Evolutionary conservation across 441 rosid species (phyloP).

Genomic region (California macrophylla): DNA sequence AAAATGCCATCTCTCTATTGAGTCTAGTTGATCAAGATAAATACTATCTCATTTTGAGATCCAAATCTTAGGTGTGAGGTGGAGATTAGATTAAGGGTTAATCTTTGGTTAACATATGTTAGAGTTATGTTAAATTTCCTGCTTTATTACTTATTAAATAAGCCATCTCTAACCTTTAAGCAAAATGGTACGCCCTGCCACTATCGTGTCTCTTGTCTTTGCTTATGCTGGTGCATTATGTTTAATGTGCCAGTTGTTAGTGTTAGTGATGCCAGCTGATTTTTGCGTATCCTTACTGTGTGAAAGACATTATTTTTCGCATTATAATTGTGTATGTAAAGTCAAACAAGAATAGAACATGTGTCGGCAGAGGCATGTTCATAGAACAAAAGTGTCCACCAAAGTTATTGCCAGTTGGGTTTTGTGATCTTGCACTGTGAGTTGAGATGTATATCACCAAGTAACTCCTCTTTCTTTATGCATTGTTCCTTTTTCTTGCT

Average conservation of each 20-base stretch:
- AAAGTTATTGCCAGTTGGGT: neutral
- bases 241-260: neutral
- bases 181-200: neutral
- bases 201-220: neutral
- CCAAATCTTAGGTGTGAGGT: no score
- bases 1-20: neutral
- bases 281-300: neutral
- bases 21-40: no score
- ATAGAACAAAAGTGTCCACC: neutral
- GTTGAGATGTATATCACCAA: neutral
- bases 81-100: no score
- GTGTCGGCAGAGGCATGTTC: neutral
- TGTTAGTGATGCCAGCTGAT: neutral
- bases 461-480: neutral
- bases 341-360: slow-evolving; percentile 1
- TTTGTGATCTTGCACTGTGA: neutral
- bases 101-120: no score
- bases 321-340: neutral
- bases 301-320: neutral
- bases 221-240: neutral
- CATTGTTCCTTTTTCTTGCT: neutral
- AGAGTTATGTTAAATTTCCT: no score
- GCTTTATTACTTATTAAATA: no score
- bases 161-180: no score
- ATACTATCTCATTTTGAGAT: no score